Evolutionary conservation across 805 yeast species (phyloP).

Genomic region (Ogataea polymorpha): DNA sequence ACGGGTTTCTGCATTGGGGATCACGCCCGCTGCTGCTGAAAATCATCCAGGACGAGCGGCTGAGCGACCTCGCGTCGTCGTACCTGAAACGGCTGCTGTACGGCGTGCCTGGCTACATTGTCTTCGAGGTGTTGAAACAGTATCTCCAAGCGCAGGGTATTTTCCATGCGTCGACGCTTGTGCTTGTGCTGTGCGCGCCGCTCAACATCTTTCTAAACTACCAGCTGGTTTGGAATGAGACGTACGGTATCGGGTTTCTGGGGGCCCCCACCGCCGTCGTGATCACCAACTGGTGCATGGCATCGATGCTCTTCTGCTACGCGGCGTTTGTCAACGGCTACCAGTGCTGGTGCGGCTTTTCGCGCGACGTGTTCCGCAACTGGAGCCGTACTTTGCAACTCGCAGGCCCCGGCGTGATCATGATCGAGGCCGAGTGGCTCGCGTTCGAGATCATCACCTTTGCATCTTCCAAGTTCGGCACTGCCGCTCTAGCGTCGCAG

Average conservation of each 20-base stretch:
- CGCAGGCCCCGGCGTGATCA: conserved; percentile 54
- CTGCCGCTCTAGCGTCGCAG: conserved; percentile 52
- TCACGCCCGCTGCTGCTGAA: conserved; percentile 30
- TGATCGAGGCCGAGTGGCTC: conserved; percentile 59
- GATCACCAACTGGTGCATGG: conserved; percentile 57
- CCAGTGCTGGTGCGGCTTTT: conserved; percentile 51
- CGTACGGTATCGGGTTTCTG: conserved; percentile 48
- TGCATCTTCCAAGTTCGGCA: conserved; percentile 53
- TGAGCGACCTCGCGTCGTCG: conserved; percentile 46
- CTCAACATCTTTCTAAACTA: conserved; percentile 47
- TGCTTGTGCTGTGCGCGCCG: conserved; percentile 52
- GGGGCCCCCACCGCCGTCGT: conserved; percentile 62
- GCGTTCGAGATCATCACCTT: conserved; percentile 57
- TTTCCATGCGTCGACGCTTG: conserved; percentile 54
- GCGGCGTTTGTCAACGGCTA: conserved; percentile 44
- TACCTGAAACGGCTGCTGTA: conserved; percentile 45
- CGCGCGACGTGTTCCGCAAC: conserved; percentile 39
- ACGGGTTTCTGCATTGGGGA: conserved; percentile 40
- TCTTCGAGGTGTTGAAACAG: conserved; percentile 55
- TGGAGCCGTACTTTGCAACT: conserved; percentile 45
- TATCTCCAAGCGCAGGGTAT: conserved; percentile 59
- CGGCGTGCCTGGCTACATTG: conserved; percentile 55
- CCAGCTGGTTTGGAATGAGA: conserved; percentile 41
- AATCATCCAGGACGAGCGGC: conserved; percentile 44
- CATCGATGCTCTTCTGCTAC: conserved; percentile 39